A percentile compares a stretch with the other conserved stretches of the same genome.
phyloP scores from a whole-genome alignment of 2,329 filamentous ascomycete genomes.

The Elsinoe batatas region DNA sequence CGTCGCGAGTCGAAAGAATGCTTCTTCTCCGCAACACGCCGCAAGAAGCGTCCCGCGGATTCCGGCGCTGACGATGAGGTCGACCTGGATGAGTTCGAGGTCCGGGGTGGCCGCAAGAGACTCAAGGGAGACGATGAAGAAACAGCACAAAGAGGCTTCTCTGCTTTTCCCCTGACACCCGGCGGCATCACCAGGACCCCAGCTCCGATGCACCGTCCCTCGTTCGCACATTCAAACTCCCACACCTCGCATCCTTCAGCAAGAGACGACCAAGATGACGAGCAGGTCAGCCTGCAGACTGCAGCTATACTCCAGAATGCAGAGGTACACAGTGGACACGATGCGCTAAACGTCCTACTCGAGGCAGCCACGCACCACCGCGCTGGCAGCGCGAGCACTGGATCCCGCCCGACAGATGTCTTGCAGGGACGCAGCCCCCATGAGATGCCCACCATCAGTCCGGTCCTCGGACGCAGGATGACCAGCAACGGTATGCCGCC shows the following conservation, averaged over 20 bases:
- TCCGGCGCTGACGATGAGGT: constrained; percentile 31
- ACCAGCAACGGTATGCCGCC: constrained; percentile 11
- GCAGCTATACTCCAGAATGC: constrained; percentile 49
- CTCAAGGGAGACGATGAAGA: constrained; percentile 37
- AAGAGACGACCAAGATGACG: constrained; percentile 40
- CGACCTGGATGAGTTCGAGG: constrained; percentile 51
- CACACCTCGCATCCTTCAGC: constrained; percentile 19
- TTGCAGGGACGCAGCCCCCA: constrained; percentile 1
- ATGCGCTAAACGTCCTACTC: constrained; percentile 83
- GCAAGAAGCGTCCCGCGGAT: constrained; percentile 70
- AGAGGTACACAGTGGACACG: constrained; percentile 82
- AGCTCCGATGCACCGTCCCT: constrained; percentile 39
- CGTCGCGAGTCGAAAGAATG: constrained; percentile 93
- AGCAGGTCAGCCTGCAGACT: constrained; percentile 50
- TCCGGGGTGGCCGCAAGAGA: constrained; percentile 65
- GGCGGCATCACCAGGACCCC: constrained; percentile 56
- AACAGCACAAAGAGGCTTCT: constrained; percentile 12
- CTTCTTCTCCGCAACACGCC: constrained; percentile 87
- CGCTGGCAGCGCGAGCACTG: constrained; percentile 33
- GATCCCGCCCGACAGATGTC: constrained; percentile 5
- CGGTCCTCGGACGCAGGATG: neutral
- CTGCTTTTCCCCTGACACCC: constrained; percentile 49
- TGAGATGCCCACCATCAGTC: constrained; percentile 5
- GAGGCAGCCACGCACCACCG: constrained; percentile 58
- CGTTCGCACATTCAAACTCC: constrained; percentile 16